phyloP scores from a whole-genome alignment of 805 yeast genomes.

The Ogataea allantospora region DNA sequence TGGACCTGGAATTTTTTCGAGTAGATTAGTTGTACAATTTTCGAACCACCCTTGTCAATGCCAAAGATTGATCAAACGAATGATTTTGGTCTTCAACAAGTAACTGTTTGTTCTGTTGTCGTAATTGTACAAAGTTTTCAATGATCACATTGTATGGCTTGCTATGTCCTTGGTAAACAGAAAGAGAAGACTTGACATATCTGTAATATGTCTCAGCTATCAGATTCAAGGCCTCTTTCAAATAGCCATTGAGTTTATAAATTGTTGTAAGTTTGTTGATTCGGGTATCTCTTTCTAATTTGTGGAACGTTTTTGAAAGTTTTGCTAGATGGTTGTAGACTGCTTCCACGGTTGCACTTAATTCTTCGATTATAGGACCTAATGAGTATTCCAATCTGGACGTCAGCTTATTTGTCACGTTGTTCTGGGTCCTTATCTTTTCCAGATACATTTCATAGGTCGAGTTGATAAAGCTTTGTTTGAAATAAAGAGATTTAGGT shows the following conservation, averaged over 20 bases:
- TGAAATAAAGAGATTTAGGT: conserved; percentile 24
- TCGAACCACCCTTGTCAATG: conserved; percentile 18
- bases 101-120: conserved; percentile 11
- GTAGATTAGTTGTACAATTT: conserved; percentile 11
- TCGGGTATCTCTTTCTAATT: conserved; percentile 11
- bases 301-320: conserved; percentile 7
- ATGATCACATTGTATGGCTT: conserved; percentile 9
- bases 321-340: neutral
- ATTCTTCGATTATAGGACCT: conserved; percentile 7
- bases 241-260: conserved; percentile 6
- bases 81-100: conserved; percentile 1
- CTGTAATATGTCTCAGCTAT: conserved; percentile 5
- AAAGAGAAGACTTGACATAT: conserved; percentile 1
- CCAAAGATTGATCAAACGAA: conserved; percentile 18
- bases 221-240: conserved; percentile 6
- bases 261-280: conserved; percentile 9
- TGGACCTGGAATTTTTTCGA: too few species aligned
- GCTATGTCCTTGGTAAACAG: neutral
- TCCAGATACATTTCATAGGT: conserved; percentile 26
- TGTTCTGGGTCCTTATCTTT: conserved; percentile 19
- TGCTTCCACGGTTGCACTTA: conserved; percentile 5
- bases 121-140: conserved; percentile 13
- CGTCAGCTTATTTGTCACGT: conserved; percentile 13
- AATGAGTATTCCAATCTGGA: conserved; percentile 20
- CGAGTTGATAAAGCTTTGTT: conserved; percentile 26